phyloP scores from a whole-genome alignment of 495 filamentous ascomycete genomes.

The Neurospora sp. region DNA sequence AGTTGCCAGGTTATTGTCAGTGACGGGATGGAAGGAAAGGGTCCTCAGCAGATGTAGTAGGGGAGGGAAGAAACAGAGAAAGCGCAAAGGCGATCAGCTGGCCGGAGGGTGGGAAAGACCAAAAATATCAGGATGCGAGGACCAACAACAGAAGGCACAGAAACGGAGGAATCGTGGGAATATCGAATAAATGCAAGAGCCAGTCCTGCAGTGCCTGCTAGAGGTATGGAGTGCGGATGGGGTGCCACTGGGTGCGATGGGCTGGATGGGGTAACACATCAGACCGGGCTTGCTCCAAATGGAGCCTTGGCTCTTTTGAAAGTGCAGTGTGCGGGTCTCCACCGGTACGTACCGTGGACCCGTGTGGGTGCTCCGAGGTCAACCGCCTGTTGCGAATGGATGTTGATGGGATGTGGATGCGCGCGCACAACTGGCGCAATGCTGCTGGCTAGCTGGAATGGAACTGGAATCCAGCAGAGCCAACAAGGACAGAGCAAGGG shows the following conservation, averaged over 20 bases:
- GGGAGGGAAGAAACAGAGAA: not conserved
- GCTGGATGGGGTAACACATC: not conserved
- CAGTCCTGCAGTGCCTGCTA: not conserved
- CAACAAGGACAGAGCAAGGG: not conserved
- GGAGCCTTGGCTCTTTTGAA: not conserved
- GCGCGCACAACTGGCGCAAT: not conserved
- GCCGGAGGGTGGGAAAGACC: not conserved
- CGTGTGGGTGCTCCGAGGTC: not conserved
- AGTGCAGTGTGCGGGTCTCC: not conserved
- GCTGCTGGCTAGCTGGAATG: not conserved
- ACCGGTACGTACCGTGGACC: not conserved
- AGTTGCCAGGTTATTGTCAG: not conserved
- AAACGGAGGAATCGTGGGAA: not conserved
- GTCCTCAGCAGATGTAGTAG: not conserved
- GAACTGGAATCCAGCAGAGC: not conserved
- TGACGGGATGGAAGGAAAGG: not conserved
- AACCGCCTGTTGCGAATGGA: not conserved
- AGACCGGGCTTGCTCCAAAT: not conserved
- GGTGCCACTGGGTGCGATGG: not conserved
- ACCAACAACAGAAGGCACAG: not conserved
- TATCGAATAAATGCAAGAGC: not conserved
- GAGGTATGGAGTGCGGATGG: not conserved
- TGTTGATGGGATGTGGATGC: not conserved
- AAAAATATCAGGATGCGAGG: slow-evolving; percentile 24
- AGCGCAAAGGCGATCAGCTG: not conserved